phyloP scores from a whole-genome alignment of 192 early-diverging fungal species.

The Coemansia sp. region DNA sequence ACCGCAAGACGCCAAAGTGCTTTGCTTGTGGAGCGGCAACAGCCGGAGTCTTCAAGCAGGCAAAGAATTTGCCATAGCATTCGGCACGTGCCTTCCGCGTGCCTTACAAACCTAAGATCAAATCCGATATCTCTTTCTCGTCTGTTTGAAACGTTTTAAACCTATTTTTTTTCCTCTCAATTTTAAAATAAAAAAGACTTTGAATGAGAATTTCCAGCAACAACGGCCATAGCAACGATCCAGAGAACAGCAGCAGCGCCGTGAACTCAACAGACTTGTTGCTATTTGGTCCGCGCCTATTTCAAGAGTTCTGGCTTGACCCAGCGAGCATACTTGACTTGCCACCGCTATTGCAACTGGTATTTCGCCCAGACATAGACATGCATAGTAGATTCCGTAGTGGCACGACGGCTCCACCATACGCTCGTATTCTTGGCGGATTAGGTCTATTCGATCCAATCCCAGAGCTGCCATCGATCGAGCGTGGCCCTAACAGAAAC shows the following conservation, averaged over 20 bases:
- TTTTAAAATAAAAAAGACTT: background rate
- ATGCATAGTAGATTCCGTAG: background rate
- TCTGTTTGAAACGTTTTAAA: too few relatives aligned
- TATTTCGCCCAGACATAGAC: background rate
- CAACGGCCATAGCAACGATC: background rate
- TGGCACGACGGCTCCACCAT: constrained; percentile 25
- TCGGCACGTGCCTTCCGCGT: background rate
- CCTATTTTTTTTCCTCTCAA: background rate
- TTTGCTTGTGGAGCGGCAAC: constrained; percentile 87
- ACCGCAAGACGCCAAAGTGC: constrained; percentile 85
- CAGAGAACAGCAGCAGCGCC: background rate
- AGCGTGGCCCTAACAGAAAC: constrained; percentile 3
- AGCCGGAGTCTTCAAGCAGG: constrained; percentile 81
- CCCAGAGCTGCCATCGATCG: constrained; percentile 8
- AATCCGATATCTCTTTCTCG: background rate
- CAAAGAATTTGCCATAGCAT: constrained; percentile 62
- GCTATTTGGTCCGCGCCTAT: background rate
- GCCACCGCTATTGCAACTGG: background rate
- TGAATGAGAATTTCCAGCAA: constrained; percentile 5
- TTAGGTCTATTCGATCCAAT: constrained; percentile 46
- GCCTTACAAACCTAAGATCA: background rate
- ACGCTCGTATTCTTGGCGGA: constrained; percentile 35
- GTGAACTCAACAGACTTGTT: background rate
- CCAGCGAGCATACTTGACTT: background rate
- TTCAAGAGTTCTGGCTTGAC: background rate